Base-by-base conservation (phyloP, 129 eudicot genomes). In the Ambrosia trifida region DNA sequence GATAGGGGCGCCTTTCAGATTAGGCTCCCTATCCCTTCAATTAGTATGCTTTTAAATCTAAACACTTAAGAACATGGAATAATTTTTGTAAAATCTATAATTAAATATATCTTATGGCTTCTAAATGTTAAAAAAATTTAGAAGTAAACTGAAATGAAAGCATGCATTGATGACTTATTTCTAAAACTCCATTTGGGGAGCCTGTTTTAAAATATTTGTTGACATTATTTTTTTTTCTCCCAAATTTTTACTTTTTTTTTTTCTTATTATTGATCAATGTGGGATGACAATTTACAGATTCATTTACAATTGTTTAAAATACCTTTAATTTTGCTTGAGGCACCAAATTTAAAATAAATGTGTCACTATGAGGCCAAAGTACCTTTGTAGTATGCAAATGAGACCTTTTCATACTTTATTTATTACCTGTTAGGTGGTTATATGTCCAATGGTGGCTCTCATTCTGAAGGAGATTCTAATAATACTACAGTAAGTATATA, bases 391-490 rank as follows among this genome's bases (percentile, higher is more conserved):
- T 20, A 76, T 33, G 69, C 61, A 58, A 58, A 54, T 31, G 69
- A 47, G 2, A 58, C 19, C 4, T 45, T 17, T 7, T 3, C 9
- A 18, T 38, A 54, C 18, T 33, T 46, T 69, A 46, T 61, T 43
- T 32, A 11, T 5, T 30, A 50, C 78, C 63, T 78, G 62, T 7
- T 66, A 87, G 95, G 91, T 72, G 96, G 95, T 62, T 85, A 85
- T 83, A 81, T 75, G 76, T 76, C 91, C 18, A 83, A 87, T 83
- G 91, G 95, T 79, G 84, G 86, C 61, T 83, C 86, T 59, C 86
- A 82, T 60, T 67, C 84, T 74, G 96, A 90, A 51, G 96, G 85
- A 79, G 94, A 90, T 69, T 84, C 96, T 73, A 82, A 82, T 32
- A 90, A 90, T 47, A 87, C 96, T 31, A 90, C 81, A 76, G 81